phyloP scores from a whole-genome alignment of 768 basidiomycete species.

The Phanerochaete sordida region DNA sequence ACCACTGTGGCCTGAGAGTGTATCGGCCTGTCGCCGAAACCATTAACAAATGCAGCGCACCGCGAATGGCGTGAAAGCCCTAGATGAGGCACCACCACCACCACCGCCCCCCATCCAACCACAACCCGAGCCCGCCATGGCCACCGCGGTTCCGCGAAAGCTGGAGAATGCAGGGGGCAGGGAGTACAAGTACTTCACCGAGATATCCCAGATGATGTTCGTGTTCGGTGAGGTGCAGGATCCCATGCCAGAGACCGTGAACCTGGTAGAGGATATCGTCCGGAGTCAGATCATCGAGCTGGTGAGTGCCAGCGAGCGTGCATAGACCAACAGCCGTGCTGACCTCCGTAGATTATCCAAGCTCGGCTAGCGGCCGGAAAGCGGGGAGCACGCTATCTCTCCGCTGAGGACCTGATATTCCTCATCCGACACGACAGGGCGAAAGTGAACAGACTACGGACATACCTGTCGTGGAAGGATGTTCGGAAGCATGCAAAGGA shows the following conservation, averaged over 20 bases:
- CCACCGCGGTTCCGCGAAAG: conserved; percentile 17
- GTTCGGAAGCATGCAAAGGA: conserved; percentile 95
- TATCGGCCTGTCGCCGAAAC: not conserved
- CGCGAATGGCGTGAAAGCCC: not conserved
- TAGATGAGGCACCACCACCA: not conserved
- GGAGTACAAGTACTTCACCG: conserved; percentile 87
- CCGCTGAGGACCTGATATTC: conserved; percentile 94
- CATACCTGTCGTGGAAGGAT: conserved; percentile 96
- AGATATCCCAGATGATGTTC: conserved; percentile 99
- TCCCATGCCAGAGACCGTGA: conserved; percentile 81
- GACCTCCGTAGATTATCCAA: conserved; percentile 70
- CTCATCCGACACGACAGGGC: conserved; percentile 92
- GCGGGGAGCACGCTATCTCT: conserved; percentile 80
- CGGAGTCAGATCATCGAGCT: conserved; percentile 88
- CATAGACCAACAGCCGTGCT: not conserved
- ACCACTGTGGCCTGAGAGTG: not conserved
- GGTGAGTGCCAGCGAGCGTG: conserved; percentile 36
- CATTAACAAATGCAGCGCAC: not conserved
- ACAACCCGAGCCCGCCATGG: not conserved
- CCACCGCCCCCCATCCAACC: not conserved
- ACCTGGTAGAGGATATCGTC: conserved; percentile 94
- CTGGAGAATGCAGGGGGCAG: conserved; percentile 23
- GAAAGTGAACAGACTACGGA: conserved; percentile 89
- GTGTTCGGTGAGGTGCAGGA: conserved; percentile 96
- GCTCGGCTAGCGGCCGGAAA: conserved; percentile 80